Evolutionary conservation across 2,329 filamentous ascomycete species (phyloP), one percentile per base, ranked within the genome.

Genomic region (Diaporthe sp.): DNA sequence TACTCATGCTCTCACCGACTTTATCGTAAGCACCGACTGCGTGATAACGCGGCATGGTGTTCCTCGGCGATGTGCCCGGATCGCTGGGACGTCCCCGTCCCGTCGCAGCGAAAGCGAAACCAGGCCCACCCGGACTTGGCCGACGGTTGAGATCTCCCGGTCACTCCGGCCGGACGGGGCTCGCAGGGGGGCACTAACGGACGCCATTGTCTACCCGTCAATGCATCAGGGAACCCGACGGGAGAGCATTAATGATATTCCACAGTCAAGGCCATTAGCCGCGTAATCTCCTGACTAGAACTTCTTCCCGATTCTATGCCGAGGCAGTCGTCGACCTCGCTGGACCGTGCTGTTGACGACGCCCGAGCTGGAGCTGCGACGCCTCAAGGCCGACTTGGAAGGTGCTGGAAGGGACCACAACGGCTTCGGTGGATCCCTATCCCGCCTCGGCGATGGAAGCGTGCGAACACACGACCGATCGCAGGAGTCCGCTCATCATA

Each of bases 401-500:
- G 31, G 47, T 28, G n/a, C 22, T 68, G 44, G 31, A 68, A 68
- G 47, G 49, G 28, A 28, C 42, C 65, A 22, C 49, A 34, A 42
- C 65, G 65, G 15, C 49, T 28, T 42, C 34, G 49, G 65, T 70
- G 65, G 65, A 55, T 55, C 17, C n/a, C n/a, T 25, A 3, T 13
- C 49, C 58, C 17, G 47, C 17, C 4, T 44, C 34, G 44, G 47
- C 22, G 15, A 20, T 17, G 34, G 57, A 47, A 55, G 17, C 31
- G 37, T 53, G 17, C n/a, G n/a, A 31, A 25, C 39, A 34, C 28
- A 20, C n/a, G 71, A 60, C 58, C 55, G 37, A 71, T 53, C n/a
- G 25, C 31, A 57, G n/a, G 20, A n/a, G 4, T 58, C 25, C 17
- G 17, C 61, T 31, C 31, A 80, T 85, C 72, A 95, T 70, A 96